Conservation (phyloP, 371 early-diverging fungal species). For the Zopfochytrium polystomum region DNA sequence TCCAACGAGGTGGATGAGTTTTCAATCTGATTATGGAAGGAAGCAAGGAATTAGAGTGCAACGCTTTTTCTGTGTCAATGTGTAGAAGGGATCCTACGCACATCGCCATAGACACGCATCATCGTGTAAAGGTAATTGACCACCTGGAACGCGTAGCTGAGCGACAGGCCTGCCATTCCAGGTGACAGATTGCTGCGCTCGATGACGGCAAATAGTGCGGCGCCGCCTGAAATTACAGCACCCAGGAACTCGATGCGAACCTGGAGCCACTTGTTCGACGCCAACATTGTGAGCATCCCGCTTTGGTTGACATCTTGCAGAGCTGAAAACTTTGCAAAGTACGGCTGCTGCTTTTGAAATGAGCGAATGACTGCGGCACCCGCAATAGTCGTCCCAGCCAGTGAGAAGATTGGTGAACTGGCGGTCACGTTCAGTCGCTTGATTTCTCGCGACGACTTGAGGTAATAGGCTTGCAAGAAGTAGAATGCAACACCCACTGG, state of each 20-base stretch:
- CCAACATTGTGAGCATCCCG: slow-evolving; percentile 47
- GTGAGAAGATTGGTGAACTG: slow-evolving; percentile 45
- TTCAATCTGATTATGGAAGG: slow-evolving; percentile 37
- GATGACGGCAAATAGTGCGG: slow-evolving; percentile 45
- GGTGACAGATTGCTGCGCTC: slow-evolving; percentile 17
- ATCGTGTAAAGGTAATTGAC: slow-evolving; percentile 37
- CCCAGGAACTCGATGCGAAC: slow-evolving; percentile 35
- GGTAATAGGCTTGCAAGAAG: slow-evolving; percentile 34
- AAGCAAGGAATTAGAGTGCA: slow-evolving; percentile 39
- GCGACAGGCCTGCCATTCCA: slow-evolving; percentile 35
- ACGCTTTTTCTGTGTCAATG: slow-evolving; percentile 17
- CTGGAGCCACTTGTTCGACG: slow-evolving; percentile 33
- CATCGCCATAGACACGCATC: slow-evolving; percentile 36
- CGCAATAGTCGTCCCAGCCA: slow-evolving; percentile 39
- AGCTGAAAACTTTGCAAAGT: slow-evolving; percentile 49
- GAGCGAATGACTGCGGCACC: slow-evolving; percentile 73
- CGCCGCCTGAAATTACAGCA: slow-evolving; percentile 26
- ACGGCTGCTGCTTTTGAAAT: slow-evolving; percentile 54
- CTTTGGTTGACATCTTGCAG: slow-evolving; percentile 60
- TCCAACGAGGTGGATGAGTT: slow-evolving; percentile 19
- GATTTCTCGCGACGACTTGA: slow-evolving; percentile 38
- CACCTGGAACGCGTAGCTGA: slow-evolving; percentile 38
- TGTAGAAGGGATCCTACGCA: slow-evolving; percentile 1
- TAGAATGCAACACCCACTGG: slow-evolving; percentile 29
- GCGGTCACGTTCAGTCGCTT: slow-evolving; percentile 50